Conservation (phyloP, 495 filamentous ascomycete genomes). For the Bryoglossum gracile region DNA sequence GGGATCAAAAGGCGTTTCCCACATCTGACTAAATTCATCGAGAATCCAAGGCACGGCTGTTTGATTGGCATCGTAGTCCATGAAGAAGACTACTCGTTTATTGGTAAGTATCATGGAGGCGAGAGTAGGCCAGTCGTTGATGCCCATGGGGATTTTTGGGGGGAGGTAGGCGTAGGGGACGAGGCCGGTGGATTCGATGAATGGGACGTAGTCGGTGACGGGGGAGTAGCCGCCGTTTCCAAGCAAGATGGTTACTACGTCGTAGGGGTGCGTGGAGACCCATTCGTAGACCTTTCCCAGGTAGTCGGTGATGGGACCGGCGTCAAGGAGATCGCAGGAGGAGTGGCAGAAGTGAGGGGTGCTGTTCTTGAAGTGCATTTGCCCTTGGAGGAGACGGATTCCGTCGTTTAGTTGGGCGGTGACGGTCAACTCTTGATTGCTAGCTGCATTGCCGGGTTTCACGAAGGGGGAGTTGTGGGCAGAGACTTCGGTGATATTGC, state of each 20-base stretch:
- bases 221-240: constrained; percentile 58
- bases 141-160: constrained; percentile 54
- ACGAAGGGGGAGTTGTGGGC: constrained; percentile 87
- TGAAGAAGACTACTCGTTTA: constrained; percentile 45
- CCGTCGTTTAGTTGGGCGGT: constrained; percentile 79
- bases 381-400: constrained; percentile 85
- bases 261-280: constrained; percentile 73
- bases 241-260: constrained; percentile 82
- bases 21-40: constrained; percentile 66
- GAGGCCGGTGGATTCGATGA: constrained; percentile 61
- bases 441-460: constrained; percentile 48
- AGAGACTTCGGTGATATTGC: constrained; percentile 84
- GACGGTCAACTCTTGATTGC: constrained; percentile 71
- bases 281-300: constrained; percentile 62
- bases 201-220: constrained; percentile 17
- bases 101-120: constrained; percentile 65
- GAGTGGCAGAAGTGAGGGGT: constrained; percentile 64
- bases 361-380: constrained; percentile 37
- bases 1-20: constrained; percentile 74
- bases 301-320: constrained; percentile 70
- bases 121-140: constrained; percentile 81
- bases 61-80: constrained; percentile 84
- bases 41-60: constrained; percentile 67
- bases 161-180: constrained; percentile 64
- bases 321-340: constrained; percentile 75